Conservation (phyloP, 352 stramenopile genomes). For the Phytophthora tubulina region DNA sequence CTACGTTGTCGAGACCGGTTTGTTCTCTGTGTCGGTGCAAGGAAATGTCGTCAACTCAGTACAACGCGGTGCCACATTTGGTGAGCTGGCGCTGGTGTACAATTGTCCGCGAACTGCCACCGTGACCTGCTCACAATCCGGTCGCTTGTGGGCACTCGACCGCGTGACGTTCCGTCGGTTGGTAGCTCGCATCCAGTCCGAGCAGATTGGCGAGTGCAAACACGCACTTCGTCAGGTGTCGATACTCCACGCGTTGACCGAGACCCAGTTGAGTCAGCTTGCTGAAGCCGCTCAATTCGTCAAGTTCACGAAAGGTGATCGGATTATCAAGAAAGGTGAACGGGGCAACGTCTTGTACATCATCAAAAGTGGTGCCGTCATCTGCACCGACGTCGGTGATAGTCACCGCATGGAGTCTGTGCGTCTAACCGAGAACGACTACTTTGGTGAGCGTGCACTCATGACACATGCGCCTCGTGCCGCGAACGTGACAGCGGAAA, state of each 20-base stretch:
- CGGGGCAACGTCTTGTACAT: constrained; percentile 88
- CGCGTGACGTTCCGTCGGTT: constrained; percentile 88
- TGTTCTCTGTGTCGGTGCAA: constrained; percentile 90
- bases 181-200: constrained; percentile 79
- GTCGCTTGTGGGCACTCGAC: constrained; percentile 87
- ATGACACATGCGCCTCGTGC: constrained; percentile 90
- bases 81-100: constrained; percentile 97
- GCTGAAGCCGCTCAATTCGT: constrained; percentile 75
- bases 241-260: constrained; percentile 61
- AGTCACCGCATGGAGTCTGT: constrained; percentile 51
- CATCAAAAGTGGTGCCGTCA: constrained; percentile 76
- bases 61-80: constrained; percentile 89
- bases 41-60: constrained; percentile 80
- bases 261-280: constrained; percentile 68
- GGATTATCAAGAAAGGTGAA: constrained; percentile 89
- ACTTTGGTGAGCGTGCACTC: constrained; percentile 94
- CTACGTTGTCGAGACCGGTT: constrained; percentile 83
- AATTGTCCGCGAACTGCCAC: constrained; percentile 95
- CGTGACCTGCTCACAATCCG: constrained; percentile 61
- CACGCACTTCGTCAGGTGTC: constrained; percentile 69
- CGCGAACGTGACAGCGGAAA: constrained; percentile 89
- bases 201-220: constrained; percentile 74
- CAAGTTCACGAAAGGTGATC: constrained; percentile 70
- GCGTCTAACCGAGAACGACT: constrained; percentile 77
- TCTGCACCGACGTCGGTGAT: constrained; percentile 67